Conservation (phyloP, 805 yeast genomes). For the Barnettozyma pratensis region DNA sequence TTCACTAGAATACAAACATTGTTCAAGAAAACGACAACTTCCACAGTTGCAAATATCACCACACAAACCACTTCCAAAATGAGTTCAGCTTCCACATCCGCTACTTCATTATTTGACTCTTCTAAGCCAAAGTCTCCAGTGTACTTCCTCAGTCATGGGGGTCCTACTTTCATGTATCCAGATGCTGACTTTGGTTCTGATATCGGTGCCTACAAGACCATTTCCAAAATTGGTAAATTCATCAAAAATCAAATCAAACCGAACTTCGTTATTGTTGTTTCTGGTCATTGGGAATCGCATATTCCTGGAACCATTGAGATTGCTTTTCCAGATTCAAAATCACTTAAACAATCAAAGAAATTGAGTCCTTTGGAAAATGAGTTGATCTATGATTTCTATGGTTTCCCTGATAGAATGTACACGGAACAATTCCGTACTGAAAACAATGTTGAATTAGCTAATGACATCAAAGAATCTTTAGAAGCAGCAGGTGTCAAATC, state of each 20-base stretch:
- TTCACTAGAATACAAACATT: slow-evolving; percentile 8
- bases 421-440: slow-evolving; percentile 53
- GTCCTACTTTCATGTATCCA: slow-evolving; percentile 68
- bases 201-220: slow-evolving; percentile 52
- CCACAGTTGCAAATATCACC: neutral
- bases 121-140: slow-evolving; percentile 40
- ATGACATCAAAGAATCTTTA: slow-evolving; percentile 38
- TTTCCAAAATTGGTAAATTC: slow-evolving; percentile 44
- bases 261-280: slow-evolving; percentile 57
- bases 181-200: slow-evolving; percentile 46
- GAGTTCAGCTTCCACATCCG: neutral
- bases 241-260: slow-evolving; percentile 52
- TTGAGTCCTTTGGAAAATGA: slow-evolving; percentile 37
- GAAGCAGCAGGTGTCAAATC: slow-evolving; percentile 39
- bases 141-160: slow-evolving; percentile 77
- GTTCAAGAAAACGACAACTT: neutral
- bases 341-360: neutral
- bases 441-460: slow-evolving; percentile 38
- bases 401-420: slow-evolving; percentile 65
- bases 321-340: slow-evolving; percentile 33
- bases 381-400: slow-evolving; percentile 69
- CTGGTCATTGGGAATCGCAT: slow-evolving; percentile 74
- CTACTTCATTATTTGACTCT: slow-evolving; percentile 11
- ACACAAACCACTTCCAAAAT: neutral
- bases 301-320: slow-evolving; percentile 41